Percentiles rank a stretch among this genome's conserved stretches.
phyloP scores from a whole-genome alignment of 2,329 filamentous ascomycete genomes.

The Pyrenochaeta sp. region DNA sequence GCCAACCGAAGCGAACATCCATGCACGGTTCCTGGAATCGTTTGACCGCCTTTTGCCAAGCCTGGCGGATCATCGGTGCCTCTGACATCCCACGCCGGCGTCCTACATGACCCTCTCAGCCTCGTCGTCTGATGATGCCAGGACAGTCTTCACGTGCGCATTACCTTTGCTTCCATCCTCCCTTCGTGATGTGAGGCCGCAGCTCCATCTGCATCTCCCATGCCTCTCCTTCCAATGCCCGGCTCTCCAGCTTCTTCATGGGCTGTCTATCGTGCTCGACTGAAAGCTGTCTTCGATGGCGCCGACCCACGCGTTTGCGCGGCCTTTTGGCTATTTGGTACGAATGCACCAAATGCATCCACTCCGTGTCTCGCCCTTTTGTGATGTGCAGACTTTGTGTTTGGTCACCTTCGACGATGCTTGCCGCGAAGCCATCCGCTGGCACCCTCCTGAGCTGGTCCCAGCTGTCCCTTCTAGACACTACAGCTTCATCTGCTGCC shows the following conservation, averaged over 20 bases:
- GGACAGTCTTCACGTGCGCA: slow-evolving; percentile 18
- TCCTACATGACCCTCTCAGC: background rate
- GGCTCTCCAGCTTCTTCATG: slow-evolving; percentile 72
- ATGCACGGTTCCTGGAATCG: slow-evolving; percentile 3
- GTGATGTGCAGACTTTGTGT: background rate
- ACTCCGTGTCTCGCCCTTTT: background rate
- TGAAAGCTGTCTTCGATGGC: slow-evolving; percentile 70
- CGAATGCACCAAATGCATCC: background rate
- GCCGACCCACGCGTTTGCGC: slow-evolving; percentile 75
- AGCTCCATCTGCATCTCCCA: slow-evolving; percentile 15
- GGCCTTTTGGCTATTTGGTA: slow-evolving; percentile 96
- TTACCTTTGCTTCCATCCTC: background rate
- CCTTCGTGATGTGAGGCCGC: slow-evolving; percentile 10
- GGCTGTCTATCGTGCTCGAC: slow-evolving; percentile 74
- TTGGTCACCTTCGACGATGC: background rate
- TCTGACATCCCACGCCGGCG: slow-evolving; percentile 7
- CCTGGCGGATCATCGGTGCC: background rate
- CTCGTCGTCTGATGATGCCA: slow-evolving; percentile 5
- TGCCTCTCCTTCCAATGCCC: slow-evolving; percentile 62
- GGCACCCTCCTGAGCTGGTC: background rate
- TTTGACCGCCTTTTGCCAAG: slow-evolving; percentile 5
- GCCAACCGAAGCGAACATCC: background rate
- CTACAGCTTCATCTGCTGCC: background rate
- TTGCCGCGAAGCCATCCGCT: background rate
- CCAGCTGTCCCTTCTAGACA: background rate